phyloP scores from a whole-genome alignment of 2,329 filamentous ascomycete genomes.

The Fusarium transvaalense region DNA sequence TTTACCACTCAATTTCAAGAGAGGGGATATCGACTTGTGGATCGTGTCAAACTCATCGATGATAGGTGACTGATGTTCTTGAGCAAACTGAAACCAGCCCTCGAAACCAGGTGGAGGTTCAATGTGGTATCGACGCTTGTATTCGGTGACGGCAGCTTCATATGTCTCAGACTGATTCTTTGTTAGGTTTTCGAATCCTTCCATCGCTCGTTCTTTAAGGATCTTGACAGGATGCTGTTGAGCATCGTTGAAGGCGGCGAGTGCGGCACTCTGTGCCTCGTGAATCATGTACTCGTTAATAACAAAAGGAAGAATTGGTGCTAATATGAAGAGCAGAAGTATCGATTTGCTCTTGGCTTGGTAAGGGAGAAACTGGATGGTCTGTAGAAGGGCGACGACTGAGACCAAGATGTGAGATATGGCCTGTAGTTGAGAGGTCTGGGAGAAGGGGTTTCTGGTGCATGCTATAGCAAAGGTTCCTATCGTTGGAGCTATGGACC shows the following conservation, averaged over 20 bases:
- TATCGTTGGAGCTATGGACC: slow-evolving; percentile 48
- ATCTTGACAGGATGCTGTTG: slow-evolving; percentile 54
- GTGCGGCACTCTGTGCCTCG: slow-evolving; percentile 17
- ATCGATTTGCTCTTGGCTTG: slow-evolving; percentile 42
- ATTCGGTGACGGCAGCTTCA: slow-evolving; percentile 56
- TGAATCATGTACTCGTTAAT: slow-evolving; percentile 47
- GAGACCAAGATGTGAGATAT: slow-evolving; percentile 49
- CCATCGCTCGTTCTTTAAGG: slow-evolving; percentile 48
- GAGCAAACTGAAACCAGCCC: slow-evolving; percentile 60
- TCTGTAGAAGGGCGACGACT: slow-evolving; percentile 51
- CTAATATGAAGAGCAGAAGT: slow-evolving; percentile 51
- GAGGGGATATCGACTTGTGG: slow-evolving; percentile 55
- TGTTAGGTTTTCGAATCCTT: slow-evolving; percentile 50
- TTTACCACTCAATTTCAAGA: slow-evolving; percentile 55
- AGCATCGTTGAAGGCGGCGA: neutral
- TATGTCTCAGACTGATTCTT: slow-evolving; percentile 55
- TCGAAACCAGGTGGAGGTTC: slow-evolving; percentile 62
- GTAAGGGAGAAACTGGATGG: slow-evolving; percentile 50
- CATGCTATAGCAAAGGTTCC: slow-evolving; percentile 52
- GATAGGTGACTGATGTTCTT: slow-evolving; percentile 56
- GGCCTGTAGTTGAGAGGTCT: slow-evolving; percentile 47
- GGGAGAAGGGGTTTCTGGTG: slow-evolving; percentile 46
- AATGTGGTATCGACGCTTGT: slow-evolving; percentile 57
- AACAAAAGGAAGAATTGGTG: slow-evolving; percentile 51
- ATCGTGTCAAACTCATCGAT: slow-evolving; percentile 65